Evolutionary conservation across 345 rosid species (phyloP).

Genomic region (Populus nigra): DNA sequence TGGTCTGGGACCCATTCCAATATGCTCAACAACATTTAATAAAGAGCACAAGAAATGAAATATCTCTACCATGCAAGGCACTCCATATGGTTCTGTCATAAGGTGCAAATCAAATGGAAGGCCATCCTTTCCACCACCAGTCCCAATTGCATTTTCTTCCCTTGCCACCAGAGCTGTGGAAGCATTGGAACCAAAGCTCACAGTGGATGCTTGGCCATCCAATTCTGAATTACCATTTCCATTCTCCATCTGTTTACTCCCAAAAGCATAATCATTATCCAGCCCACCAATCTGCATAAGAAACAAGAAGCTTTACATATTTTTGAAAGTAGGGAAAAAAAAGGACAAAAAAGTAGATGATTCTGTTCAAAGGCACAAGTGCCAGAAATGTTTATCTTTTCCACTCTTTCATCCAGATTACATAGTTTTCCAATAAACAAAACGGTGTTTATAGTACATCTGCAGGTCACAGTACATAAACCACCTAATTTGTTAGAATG

Average conservation of each 20-base stretch:
- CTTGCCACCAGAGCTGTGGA: slow-evolving; percentile 42
- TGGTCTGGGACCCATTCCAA: slow-evolving; percentile 70
- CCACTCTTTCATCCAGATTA: not conserved
- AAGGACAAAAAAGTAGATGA: not conserved
- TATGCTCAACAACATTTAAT: slow-evolving; percentile 71
- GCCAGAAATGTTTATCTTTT: not conserved
- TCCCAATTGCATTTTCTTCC: slow-evolving; percentile 60
- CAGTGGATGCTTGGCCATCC: slow-evolving; percentile 59
- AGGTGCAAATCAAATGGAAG: slow-evolving; percentile 70
- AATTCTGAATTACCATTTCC: slow-evolving; percentile 65
- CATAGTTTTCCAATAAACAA: not conserved
- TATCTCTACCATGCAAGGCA: slow-evolving; percentile 96
- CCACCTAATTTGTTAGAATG: too few species aligned
- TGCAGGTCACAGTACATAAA: not conserved
- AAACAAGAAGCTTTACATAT: not conserved
- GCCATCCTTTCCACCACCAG: slow-evolving; percentile 58
- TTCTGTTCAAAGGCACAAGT: not conserved
- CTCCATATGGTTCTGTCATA: slow-evolving; percentile 91
- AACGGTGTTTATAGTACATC: not conserved
- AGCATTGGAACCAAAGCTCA: slow-evolving; percentile 52
- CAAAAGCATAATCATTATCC: slow-evolving; percentile 73
- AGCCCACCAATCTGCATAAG: slow-evolving; percentile 61
- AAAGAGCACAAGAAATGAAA: slow-evolving; percentile 87
- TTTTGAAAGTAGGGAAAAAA: not conserved
- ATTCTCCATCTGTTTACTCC: slow-evolving; percentile 66